phyloP scores from a whole-genome alignment of 345 rosid genomes.

The Psidium guajava region DNA sequence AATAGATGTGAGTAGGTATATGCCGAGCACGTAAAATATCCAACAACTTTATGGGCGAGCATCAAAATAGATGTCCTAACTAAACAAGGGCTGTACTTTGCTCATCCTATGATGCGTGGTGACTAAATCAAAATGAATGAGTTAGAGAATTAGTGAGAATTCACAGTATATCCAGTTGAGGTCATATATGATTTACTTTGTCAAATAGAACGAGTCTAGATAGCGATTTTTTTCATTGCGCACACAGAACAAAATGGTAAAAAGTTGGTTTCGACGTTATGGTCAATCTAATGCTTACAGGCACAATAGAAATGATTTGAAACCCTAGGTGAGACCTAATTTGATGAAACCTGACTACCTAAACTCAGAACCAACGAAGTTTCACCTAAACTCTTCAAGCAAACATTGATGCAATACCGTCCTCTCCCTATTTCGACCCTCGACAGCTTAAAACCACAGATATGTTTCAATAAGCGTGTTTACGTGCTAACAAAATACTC shows the following conservation, averaged over 20 bases:
- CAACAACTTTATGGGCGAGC: background rate
- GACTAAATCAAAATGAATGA: background rate
- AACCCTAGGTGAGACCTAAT: background rate
- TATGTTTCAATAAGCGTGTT: background rate
- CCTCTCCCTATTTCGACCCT: background rate
- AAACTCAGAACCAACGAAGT: background rate
- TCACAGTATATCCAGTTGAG: background rate
- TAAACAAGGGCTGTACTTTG: background rate
- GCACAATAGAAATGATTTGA: background rate
- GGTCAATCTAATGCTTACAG: background rate
- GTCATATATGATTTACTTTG: background rate
- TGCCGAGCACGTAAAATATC: background rate
- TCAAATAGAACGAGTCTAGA: background rate
- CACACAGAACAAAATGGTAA: background rate
- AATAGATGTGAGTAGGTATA: background rate
- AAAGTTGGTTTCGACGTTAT: background rate
- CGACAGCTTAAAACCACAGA: background rate
- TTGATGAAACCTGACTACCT: background rate
- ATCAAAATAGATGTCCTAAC: background rate
- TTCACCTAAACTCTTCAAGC: background rate
- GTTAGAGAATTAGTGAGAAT: background rate
- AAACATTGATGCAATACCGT: background rate
- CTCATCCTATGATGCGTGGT: background rate
- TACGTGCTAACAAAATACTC: background rate
- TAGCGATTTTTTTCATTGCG: background rate